phyloP scores from a whole-genome alignment of 2,329 filamentous ascomycete species.

The Trichoderma harzianum region DNA sequence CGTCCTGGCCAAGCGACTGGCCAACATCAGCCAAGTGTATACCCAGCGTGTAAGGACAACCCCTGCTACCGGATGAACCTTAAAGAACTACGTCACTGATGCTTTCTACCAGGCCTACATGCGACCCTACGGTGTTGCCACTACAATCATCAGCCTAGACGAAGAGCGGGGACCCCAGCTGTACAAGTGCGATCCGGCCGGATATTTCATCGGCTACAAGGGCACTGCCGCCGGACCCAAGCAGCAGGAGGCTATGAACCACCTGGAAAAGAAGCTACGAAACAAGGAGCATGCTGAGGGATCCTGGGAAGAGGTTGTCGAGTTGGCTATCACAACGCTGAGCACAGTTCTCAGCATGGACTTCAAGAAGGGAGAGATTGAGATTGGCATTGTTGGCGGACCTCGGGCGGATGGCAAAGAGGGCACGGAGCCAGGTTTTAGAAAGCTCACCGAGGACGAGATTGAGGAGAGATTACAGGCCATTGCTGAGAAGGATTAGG shows the following conservation, averaged over 20 bases:
- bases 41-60: constrained; percentile 73
- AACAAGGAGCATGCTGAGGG: constrained; percentile 95
- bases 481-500: constrained; percentile 97
- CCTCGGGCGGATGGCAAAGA: constrained; percentile 79
- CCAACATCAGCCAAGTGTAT: constrained; percentile 99
- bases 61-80: background rate
- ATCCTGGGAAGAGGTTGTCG: constrained; percentile 94
- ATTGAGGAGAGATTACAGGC: constrained; percentile 97
- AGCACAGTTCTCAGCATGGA: constrained; percentile 97
- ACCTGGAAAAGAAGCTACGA: constrained; percentile 99
- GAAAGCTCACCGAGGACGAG: constrained; percentile 91
- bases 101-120: constrained; percentile 70
- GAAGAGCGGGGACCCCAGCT: constrained; percentile 89
- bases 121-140: constrained; percentile 93
- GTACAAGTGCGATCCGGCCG: constrained; percentile 97
- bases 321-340: constrained; percentile 90
- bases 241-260: constrained; percentile 97
- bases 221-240: constrained; percentile 95
- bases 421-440: constrained; percentile 75
- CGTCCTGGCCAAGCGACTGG: constrained; percentile 90
- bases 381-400: constrained; percentile 94
- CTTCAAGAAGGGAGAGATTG: constrained; percentile 99
- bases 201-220: constrained; percentile 98
- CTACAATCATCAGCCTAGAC: constrained; percentile 91
- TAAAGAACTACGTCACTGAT: background rate